Percentiles rank a stretch among this genome's conserved stretches.
phyloP scores from a whole-genome alignment of 2,329 filamentous ascomycete species.

The Sclerotinia minor region DNA sequence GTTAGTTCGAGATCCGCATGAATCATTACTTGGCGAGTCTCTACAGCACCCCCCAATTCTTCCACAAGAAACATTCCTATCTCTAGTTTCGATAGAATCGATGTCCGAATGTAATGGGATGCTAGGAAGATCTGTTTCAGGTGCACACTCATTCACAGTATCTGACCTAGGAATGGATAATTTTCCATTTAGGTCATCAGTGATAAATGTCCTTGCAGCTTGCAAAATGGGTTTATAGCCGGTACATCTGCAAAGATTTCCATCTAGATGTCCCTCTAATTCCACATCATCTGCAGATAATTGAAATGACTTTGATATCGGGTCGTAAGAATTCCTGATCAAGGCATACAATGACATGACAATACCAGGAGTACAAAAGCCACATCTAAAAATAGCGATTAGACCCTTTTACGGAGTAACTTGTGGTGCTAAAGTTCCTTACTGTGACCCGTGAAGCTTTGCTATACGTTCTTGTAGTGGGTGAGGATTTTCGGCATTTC shows the following conservation, averaged over 20 bases:
- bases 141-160: slow-evolving; percentile 50
- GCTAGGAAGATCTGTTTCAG: slow-evolving; percentile 22
- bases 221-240: slow-evolving; percentile 93
- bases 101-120: slow-evolving; percentile 33
- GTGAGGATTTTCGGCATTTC: slow-evolving; percentile 79
- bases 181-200: slow-evolving; percentile 44
- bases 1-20: slow-evolving; percentile 22
- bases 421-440: slow-evolving; percentile 38
- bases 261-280: slow-evolving; percentile 77
- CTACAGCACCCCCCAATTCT: slow-evolving; percentile 64
- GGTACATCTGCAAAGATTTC: slow-evolving; percentile 91
- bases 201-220: slow-evolving; percentile 84
- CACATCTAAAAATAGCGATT: slow-evolving; percentile 29
- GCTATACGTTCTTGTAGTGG: slow-evolving; percentile 88
- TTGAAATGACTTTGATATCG: slow-evolving; percentile 43
- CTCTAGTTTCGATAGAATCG: slow-evolving; percentile 23
- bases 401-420: neutral
- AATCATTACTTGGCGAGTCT: slow-evolving; percentile 52
- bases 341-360: slow-evolving; percentile 96
- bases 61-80: slow-evolving; percentile 33
- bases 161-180: slow-evolving; percentile 62
- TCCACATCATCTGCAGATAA: slow-evolving; percentile 75
- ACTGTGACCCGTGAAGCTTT: slow-evolving; percentile 88
- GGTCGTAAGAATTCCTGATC: slow-evolving; percentile 75
- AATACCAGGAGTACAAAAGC: slow-evolving; percentile 92